Evolutionary conservation across 495 filamentous ascomycete genomes (phyloP).

Genomic region (Xylaria intraflava): DNA sequence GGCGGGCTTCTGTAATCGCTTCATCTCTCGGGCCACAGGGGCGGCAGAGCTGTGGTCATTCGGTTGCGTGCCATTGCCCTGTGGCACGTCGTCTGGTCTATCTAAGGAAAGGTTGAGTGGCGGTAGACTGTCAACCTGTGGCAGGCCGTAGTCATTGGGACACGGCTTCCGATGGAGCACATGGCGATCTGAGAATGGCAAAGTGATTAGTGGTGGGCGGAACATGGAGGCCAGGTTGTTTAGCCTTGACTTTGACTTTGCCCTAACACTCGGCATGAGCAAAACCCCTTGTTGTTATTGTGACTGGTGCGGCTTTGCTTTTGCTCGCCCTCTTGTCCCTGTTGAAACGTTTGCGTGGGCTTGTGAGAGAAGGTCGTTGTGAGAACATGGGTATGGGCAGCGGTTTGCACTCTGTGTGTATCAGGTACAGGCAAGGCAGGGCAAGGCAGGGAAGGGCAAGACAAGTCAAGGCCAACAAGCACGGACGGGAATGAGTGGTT

Average conservation of each 20-base stretch:
- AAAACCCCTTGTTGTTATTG: not conserved
- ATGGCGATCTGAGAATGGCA: slow-evolving; percentile 16
- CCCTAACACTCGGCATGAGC: slow-evolving; percentile 1
- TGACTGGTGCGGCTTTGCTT: not conserved
- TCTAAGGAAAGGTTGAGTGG: slow-evolving; percentile 2
- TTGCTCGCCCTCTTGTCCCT: not conserved
- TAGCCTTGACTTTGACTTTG: slow-evolving; percentile 21
- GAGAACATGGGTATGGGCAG: slow-evolving; percentile 2
- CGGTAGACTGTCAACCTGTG: slow-evolving; percentile 1
- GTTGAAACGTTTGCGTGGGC: not conserved
- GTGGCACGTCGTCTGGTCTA: not conserved
- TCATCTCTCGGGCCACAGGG: not conserved
- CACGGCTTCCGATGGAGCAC: slow-evolving; percentile 21
- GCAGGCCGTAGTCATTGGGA: slow-evolving; percentile 18
- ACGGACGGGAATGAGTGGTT: not conserved
- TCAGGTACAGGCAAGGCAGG: not conserved
- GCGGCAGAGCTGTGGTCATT: not conserved
- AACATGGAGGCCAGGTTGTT: slow-evolving; percentile 25
- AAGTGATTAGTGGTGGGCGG: slow-evolving; percentile 23
- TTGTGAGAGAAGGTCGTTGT: not conserved
- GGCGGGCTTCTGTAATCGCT: slow-evolving; percentile 18
- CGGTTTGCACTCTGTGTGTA: not conserved
- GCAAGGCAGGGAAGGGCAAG: not conserved
- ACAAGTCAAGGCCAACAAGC: not conserved
- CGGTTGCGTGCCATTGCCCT: slow-evolving; percentile 2